phyloP scores from a whole-genome alignment of 306 rosid genomes.

The Sphenostylis stenocarpa region DNA sequence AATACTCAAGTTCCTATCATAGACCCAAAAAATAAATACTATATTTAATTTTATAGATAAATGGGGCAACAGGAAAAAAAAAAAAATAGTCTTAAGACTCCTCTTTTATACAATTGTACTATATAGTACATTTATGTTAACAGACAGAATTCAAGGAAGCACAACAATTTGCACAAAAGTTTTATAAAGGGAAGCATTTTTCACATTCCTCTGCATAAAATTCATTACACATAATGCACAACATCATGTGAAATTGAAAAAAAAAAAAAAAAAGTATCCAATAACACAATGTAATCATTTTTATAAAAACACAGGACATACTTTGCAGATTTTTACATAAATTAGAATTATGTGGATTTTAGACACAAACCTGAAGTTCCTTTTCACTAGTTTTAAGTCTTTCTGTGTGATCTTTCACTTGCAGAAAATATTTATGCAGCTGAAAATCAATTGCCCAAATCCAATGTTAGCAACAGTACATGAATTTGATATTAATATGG shows the following conservation, averaged over 20 bases:
- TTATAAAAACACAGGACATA: neutral
- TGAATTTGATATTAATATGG: constrained; percentile 9
- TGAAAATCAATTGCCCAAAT: constrained; percentile 45
- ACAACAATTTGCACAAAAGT: neutral
- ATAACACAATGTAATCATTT: constrained; percentile 5
- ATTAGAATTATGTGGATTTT: neutral
- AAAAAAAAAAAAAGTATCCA: neutral
- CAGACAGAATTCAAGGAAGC: constrained; percentile 13
- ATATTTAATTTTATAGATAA: neutral
- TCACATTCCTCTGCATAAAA: neutral
- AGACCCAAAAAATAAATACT: neutral
- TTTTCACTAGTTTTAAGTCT: constrained; percentile 65
- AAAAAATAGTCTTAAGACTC: neutral
- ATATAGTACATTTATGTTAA: neutral
- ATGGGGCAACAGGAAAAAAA: neutral
- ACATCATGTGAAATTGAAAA: constrained; percentile 1
- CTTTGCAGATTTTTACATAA: constrained; percentile 25
- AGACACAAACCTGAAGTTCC: constrained; percentile 81
- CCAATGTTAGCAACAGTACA: constrained; percentile 32
- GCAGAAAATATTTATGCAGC: constrained; percentile 68
- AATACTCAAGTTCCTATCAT: no score
- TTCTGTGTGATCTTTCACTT: constrained; percentile 62
- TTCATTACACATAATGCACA: neutral
- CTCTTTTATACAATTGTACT: constrained; percentile 11
- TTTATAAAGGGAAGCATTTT: neutral